phyloP scores from a whole-genome alignment of 768 basidiomycete species.

The Jaapia argillacea region DNA sequence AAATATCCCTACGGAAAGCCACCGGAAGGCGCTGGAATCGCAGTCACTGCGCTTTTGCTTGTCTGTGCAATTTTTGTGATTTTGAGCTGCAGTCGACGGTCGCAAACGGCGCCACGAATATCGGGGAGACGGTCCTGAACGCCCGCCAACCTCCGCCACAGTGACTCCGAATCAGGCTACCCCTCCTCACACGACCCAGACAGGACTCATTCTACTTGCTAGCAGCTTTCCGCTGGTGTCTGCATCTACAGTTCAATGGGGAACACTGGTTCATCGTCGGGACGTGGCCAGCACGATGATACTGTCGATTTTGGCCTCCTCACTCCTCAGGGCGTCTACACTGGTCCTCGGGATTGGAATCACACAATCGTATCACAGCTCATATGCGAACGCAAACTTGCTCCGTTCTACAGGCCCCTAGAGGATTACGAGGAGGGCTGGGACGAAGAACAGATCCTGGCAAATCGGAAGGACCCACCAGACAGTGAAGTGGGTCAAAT shows the following conservation, averaged over 20 bases:
- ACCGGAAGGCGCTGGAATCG: too few relatives aligned
- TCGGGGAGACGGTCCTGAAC: too few relatives aligned
- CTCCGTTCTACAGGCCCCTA: conserved; percentile 93
- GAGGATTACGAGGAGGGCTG: conserved; percentile 88
- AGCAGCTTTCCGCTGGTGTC: neutral
- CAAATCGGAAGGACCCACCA: conserved; percentile 60
- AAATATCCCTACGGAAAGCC: too few relatives aligned
- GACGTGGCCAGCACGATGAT: conserved; percentile 68
- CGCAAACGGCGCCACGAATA: too few relatives aligned
- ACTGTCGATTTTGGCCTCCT: conserved; percentile 78
- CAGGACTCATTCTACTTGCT: neutral
- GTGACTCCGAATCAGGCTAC: too few relatives aligned
- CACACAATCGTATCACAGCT: conserved; percentile 78
- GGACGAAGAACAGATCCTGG: conserved; percentile 82
- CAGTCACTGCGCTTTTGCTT: too few relatives aligned
- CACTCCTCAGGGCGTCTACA: conserved; percentile 79
- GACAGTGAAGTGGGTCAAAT: conserved; percentile 20
- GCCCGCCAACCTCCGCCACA: too few relatives aligned
- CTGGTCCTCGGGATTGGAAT: conserved; percentile 82
- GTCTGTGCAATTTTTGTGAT: too few relatives aligned
- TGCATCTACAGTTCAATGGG: conserved; percentile 42
- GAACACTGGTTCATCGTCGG: conserved; percentile 70
- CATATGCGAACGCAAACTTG: conserved; percentile 79
- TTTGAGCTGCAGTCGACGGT: too few relatives aligned
- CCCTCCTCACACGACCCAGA: neutral